A percentile compares a stretch with the other conserved stretches of the same genome.
phyloP scores from a whole-genome alignment of 2,329 filamentous ascomycete species.

The Neonectria coccinea region DNA sequence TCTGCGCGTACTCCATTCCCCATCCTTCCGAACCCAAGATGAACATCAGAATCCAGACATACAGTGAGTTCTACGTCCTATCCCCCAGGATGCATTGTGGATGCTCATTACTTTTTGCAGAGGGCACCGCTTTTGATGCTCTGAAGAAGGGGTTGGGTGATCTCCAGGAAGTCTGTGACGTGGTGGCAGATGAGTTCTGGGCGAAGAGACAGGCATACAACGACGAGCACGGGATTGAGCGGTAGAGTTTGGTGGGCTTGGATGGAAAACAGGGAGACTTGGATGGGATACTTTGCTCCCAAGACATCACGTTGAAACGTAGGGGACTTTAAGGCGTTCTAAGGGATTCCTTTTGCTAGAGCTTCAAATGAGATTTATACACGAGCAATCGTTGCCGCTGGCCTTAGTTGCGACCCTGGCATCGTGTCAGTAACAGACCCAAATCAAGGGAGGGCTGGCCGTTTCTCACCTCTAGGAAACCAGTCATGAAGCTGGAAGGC shows the following conservation, averaged over 20 bases:
- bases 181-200: constrained; percentile 91
- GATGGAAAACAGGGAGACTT: constrained; percentile 14
- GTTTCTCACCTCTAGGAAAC: constrained; percentile 87
- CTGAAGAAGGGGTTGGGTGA: constrained; percentile 91
- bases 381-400: constrained; percentile 45
- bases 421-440: constrained; percentile 34
- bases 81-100: background rate
- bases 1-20: constrained; percentile 97
- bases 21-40: constrained; percentile 96
- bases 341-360: constrained; percentile 44
- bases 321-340: constrained; percentile 49
- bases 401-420: constrained; percentile 68
- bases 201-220: constrained; percentile 60
- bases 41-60: constrained; percentile 98
- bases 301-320: constrained; percentile 42
- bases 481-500: constrained; percentile 90
- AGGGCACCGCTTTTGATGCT: constrained; percentile 83
- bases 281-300: constrained; percentile 23
- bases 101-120: constrained; percentile 58
- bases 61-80: constrained; percentile 70
- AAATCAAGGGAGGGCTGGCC: background rate
- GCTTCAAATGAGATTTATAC: constrained; percentile 52
- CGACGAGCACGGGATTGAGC: constrained; percentile 48
- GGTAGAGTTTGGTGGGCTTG: constrained; percentile 37
- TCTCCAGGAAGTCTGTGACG: constrained; percentile 91